phyloP scores from a whole-genome alignment of 306 rosid species.

The Quercus ilex region DNA sequence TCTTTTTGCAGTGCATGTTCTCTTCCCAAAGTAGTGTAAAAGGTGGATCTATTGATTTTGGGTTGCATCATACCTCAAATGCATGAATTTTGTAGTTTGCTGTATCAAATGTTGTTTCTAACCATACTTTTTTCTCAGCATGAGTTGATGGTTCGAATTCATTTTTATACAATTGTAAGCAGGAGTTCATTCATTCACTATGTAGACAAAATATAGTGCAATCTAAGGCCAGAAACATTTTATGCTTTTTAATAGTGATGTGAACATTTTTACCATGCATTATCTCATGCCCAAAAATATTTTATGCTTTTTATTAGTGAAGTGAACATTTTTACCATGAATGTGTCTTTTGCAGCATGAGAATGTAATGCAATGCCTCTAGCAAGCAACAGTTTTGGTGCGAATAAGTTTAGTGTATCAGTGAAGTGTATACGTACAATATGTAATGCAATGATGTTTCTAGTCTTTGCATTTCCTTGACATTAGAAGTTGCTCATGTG shows the following conservation, averaged over 20 bases:
- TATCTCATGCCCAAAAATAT: background rate
- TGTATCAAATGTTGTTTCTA: no score
- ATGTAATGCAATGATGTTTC: background rate
- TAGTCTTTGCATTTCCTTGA: background rate
- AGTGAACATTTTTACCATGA: background rate
- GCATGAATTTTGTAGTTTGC: no score
- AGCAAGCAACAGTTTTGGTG: background rate
- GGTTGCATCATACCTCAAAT: no score
- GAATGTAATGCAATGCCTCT: background rate
- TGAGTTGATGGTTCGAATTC: no score
- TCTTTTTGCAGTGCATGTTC: no score
- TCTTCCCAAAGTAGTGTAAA: no score
- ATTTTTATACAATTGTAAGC: no score
- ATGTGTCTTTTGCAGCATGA: background rate
- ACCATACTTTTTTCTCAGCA: no score
- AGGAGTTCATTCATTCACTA: no score
- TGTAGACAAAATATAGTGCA: no score
- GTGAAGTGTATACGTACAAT: background rate
- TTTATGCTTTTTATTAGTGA: background rate
- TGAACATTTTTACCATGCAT: background rate
- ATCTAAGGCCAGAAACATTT: background rate
- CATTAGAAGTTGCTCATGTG: background rate
- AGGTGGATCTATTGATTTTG: no score
- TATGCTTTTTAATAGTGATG: background rate
- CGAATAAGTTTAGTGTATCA: background rate